phyloP scores from a whole-genome alignment of 2,329 filamentous ascomycete genomes.

The Colletotrichum nymphaeae region DNA sequence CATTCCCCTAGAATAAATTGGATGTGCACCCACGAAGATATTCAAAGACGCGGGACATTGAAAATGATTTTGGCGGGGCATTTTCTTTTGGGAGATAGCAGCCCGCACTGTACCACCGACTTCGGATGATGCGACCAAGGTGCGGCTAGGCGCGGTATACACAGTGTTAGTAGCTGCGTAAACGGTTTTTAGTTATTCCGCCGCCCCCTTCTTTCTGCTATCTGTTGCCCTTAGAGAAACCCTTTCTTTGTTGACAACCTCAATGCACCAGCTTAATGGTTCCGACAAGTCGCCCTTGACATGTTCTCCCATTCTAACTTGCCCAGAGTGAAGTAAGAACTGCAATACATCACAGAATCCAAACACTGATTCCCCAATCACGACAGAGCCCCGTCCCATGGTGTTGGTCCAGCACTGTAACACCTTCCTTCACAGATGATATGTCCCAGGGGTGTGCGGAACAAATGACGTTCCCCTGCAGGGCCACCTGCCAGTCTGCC shows the following conservation, averaged over 20 bases:
- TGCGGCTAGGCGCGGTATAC: conserved; percentile 18
- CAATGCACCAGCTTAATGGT: neutral
- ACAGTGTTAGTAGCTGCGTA: neutral
- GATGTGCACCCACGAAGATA: conserved; percentile 29
- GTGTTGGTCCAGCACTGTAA: conserved; percentile 14
- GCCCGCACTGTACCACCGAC: conserved; percentile 26
- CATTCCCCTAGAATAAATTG: conserved; percentile 20
- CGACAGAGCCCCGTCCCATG: neutral
- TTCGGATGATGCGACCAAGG: conserved; percentile 6
- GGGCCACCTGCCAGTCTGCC: conserved; percentile 16
- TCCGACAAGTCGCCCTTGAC: neutral
- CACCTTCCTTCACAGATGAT: conserved; percentile 16
- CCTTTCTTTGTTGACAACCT: conserved; percentile 1
- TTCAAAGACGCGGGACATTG: conserved; percentile 23
- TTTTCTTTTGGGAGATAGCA: conserved; percentile 10
- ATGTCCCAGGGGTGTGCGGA: conserved; percentile 27
- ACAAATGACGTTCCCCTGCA: conserved; percentile 35
- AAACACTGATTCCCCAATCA: neutral
- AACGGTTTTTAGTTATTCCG: conserved; percentile 34
- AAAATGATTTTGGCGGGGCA: conserved; percentile 28
- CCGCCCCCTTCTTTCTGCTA: neutral
- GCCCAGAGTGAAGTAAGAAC: neutral
- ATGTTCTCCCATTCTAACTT: neutral
- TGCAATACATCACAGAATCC: neutral
- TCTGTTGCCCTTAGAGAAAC: neutral